Evolutionary conservation across 2,329 filamentous ascomycete genomes (phyloP), one percentile per base, ranked within the genome.

Genomic region (Cercospora nicotianae): DNA sequence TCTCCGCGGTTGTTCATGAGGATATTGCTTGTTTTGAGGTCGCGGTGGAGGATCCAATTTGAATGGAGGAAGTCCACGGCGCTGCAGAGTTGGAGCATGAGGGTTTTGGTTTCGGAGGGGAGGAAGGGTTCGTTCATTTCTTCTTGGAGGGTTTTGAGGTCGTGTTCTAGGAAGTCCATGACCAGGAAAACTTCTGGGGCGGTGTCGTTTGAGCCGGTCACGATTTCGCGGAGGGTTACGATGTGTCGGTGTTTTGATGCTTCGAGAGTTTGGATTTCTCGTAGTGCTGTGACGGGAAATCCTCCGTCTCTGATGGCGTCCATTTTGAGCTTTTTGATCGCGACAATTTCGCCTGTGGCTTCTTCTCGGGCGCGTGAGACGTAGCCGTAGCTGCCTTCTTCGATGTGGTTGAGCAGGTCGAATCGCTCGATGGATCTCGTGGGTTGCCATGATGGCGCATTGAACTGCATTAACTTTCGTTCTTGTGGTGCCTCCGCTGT

Each of bases 121-220:
- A 96, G 86, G 79, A 99, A 99, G 0, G 94, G 93, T 77, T 97
- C 92, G 63, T 90, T 87, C 93, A 98, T 97, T 77, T 96, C 92
- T 79, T 96, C 92, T 71, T 97, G 91, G 66, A 99, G 87, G 65
- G 91, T 92, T 80, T 96, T 96, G 66, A 99, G 88, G 77, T 99
- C 95, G 84, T 99, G 95, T 83, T 98, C 94, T 75, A 97, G 85
- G 80, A 98, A 99, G 77, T 97, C 94, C 85, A 99, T 94, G 70
- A 98, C 95, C 66, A 99, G 88, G 79, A 93, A 96, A 72, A 97
- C 90, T 81, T 90, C 87, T 69, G 86, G 83, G 45, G 31, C 70
- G 39, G 42, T 67, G 13, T 67, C 65, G 10, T 69, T 70, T 53
- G 74, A 71, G 5, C 77, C 76, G 8, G 67, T 73, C 0, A 98